Evolutionary conservation across 2,329 filamentous ascomycete genomes (phyloP), one percentile per base, ranked within the genome.

Genomic region (Diaporthe sp.): DNA sequence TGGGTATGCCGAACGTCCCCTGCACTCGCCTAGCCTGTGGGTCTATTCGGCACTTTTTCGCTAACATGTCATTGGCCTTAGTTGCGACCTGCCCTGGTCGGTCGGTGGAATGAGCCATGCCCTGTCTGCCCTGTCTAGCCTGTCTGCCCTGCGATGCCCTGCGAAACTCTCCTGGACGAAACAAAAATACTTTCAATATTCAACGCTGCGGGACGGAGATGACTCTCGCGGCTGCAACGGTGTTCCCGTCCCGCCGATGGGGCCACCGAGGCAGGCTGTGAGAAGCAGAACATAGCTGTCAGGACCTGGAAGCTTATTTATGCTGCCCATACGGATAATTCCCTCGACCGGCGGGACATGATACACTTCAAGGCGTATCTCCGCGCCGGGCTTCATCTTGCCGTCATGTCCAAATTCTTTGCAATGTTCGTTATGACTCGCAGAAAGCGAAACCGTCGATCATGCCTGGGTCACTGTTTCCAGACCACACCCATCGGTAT

Each of bases 1-100:
- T 70, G 65, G 65, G 34, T 55, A 17, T 70, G 34, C 47, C 47
- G 47, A 68, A 39, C 42, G 4, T 70, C n/a, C 65, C 65, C 65
- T 70, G 65, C 34, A 28, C 65, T 34, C 65, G 65, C 65, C 42
- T 70, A 55, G n/a, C 49, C n/a, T 20, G 65, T 70, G 65, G 65
- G 49, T 70, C 65, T 42, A 34, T 55, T 55, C 65, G 49, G 49
- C 65, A 70, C 65, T 70, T 70, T 60, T 55, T 70, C 34, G 47
- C 65, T 70, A 70, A 70, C 49, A 70, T 70, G 65, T 22, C 49
- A 70, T 70, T 70, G 65, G 65, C 34, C 65, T 70, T n/a, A 28
- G n/a, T 15, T 55, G 65, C 49, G 65, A 55, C 49, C 34, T 55
- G 65, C 65, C 65, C 63, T 63, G 71, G 42, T 17, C 42, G 34